Conservation (phyloP, 345 rosid genomes). For the Erucastrum elatum region DNA sequence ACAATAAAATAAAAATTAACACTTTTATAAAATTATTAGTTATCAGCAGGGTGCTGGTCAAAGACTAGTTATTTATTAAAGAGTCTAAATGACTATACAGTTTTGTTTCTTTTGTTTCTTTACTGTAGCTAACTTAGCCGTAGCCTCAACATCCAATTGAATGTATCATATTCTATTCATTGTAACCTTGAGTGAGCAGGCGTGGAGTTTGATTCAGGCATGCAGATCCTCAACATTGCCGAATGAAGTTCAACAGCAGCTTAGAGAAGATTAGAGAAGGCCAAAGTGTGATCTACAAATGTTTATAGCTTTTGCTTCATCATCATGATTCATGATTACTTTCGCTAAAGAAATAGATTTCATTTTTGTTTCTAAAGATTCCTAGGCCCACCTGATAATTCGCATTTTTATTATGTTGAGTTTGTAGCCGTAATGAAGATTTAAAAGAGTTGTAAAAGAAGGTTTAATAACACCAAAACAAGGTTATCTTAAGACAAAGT, state of each 20-base stretch:
- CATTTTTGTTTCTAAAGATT: background rate
- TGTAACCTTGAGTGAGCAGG: too few species aligned
- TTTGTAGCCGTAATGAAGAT: background rate
- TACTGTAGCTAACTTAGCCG: too few species aligned
- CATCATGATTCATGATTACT: background rate
- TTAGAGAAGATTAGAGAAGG: background rate
- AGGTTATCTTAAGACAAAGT: background rate
- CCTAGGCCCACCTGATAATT: background rate
- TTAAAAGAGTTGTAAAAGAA: background rate
- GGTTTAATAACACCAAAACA: background rate
- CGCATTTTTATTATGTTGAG: background rate
- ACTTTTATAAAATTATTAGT: too few species aligned
- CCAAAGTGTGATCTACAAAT: background rate
- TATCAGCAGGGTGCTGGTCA: too few species aligned
- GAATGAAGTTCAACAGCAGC: slow-evolving; percentile 40
- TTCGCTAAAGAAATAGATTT: background rate
- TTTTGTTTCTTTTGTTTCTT: too few species aligned
- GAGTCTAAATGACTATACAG: too few species aligned
- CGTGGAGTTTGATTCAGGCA: too few species aligned
- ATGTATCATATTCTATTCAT: too few species aligned
- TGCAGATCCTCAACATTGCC: slow-evolving; percentile 52
- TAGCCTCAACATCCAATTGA: too few species aligned
- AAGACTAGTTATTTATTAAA: too few species aligned
- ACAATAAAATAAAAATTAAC: too few species aligned
- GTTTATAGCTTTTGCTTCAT: slow-evolving; percentile 21